Base-by-base conservation (phyloP, 768 basidiomycete species). In the Mycena vulgaris region DNA sequence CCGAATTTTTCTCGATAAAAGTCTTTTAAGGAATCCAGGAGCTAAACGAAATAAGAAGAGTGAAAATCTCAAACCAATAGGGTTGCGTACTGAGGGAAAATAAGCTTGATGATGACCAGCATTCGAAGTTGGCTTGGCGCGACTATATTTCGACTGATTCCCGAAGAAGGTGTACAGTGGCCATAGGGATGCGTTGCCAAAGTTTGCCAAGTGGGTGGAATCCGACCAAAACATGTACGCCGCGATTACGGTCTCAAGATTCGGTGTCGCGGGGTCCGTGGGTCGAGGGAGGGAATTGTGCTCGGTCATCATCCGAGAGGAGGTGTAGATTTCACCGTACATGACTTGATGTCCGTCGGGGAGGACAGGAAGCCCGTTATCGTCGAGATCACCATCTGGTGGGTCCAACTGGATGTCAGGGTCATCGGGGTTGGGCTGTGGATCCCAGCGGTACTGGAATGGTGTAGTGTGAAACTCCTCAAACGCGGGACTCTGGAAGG, bases 111-210 rank as follows among this genome's bases (percentile, higher is more conserved):
- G 80, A 49, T 83, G 78, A 33, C 75, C 76, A 5, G 77, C 64
- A 27, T 73, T 69, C 0, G 61, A 55, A 1, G 61, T 59, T 0
- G 79, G 80, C 21, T 75, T 73, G 1, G 59, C 56, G 0, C 78
- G 74, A 0, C 56, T 62, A 58, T 83, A 82, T 57, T 84, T 85
- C 2, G 82, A 81, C 17, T 75, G 63, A 49, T 78, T n/a, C n/a
- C n/a, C n/a, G n/a, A n/a, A n/a, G n/a, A n/a, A n/a, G n/a, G n/a
- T n/a, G n/a, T n/a, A n/a, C n/a, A n/a, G n/a, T n/a, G n/a, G n/a
- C n/a, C n/a, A n/a, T n/a, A n/a, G n/a, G n/a, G n/a, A n/a, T n/a
- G n/a, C n/a, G n/a, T n/a, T n/a, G n/a, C n/a, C n/a, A n/a, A n/a
- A n/a, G n/a, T n/a, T n/a, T n/a, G n/a, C n/a, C n/a, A n/a, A n/a